phyloP scores from a whole-genome alignment of 768 basidiomycete genomes.

The Atractiella rhizophila region DNA sequence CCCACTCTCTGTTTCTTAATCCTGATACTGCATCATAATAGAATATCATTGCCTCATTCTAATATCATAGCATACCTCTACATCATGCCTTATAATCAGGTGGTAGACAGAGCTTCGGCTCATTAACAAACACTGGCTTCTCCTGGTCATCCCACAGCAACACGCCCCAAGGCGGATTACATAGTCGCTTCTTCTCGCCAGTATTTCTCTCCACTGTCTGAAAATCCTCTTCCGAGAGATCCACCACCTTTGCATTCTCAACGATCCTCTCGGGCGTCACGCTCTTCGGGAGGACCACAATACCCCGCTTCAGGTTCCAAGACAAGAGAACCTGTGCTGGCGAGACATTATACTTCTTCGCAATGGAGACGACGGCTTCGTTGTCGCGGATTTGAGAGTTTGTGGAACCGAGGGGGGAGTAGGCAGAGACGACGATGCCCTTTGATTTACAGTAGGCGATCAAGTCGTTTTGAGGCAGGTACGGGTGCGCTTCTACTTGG shows the following conservation, averaged over 20 bases:
- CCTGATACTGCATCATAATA: too few relatives aligned
- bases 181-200: neutral
- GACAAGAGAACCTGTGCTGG: slow-evolving; percentile 23
- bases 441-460: slow-evolving; percentile 31
- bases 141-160: too few relatives aligned
- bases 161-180: too few relatives aligned
- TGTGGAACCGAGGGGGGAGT: slow-evolving; percentile 40
- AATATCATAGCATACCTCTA: too few relatives aligned
- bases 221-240: slow-evolving; percentile 38
- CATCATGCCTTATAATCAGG: too few relatives aligned
- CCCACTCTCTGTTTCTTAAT: too few relatives aligned
- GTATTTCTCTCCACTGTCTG: slow-evolving; percentile 25
- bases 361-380: slow-evolving; percentile 35
- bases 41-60: too few relatives aligned
- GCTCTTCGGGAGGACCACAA: slow-evolving; percentile 51
- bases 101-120: too few relatives aligned
- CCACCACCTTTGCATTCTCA: slow-evolving; percentile 36
- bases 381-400: slow-evolving; percentile 26
- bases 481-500: slow-evolving; percentile 48
- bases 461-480: slow-evolving; percentile 37
- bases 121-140: too few relatives aligned
- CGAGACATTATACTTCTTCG: slow-evolving; percentile 33
- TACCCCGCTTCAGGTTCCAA: slow-evolving; percentile 34
- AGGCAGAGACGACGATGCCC: slow-evolving; percentile 48
- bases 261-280: slow-evolving; percentile 43